Evolutionary conservation across 2,329 filamentous ascomycete species (phyloP), one percentile per base, ranked within the genome.

Genomic region (Arthrinium phaeospermum): DNA sequence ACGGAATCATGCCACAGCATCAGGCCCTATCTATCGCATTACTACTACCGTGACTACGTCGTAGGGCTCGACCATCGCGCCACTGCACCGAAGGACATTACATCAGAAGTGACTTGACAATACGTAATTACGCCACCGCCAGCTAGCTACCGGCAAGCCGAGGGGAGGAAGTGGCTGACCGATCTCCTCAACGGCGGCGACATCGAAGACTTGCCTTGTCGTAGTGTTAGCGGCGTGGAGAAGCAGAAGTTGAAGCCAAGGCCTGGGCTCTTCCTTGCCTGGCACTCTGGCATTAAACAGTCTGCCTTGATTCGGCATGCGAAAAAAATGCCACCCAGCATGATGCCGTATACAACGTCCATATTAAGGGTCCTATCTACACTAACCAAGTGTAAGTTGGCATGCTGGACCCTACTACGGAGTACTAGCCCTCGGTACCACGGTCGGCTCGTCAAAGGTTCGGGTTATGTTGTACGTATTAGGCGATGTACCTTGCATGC

Each of bases 351-450:
- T 5, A 64, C n/a, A 64, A 12, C 34, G 2, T 41, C 30, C 57
- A 64, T 64, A 64, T 41, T 37, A 64, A 41, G 57, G 57, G 57
- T 64, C 34, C 57, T 24, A n/a, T 61, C 19, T 61, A n/a, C 46
- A 49, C 49, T 27, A 27, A 27, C 49, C n/a, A 51, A 30, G 27
- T 4, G 27, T 4, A 30, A 51, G 49, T 2, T 12, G 24, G 22
- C 47, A 10, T 51, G 49, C 49, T 27, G 49, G 14, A 27, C 49
- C 49, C 49, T 51, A 51, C 49, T 27, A 53, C 22, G 1, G 24
- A 51, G 16, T 22, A 14, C 57, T 64, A 19, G 57, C 34, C 16
- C 19, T 64, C 34, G 34, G 22, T 64, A 64, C 34, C 30, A 37
- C 22, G 57, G 2, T 64, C 22, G 34, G 57, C 57, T 64, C 41